phyloP scores from a whole-genome alignment of 2,329 filamentous ascomycete genomes.

The Colletotrichum sidae region DNA sequence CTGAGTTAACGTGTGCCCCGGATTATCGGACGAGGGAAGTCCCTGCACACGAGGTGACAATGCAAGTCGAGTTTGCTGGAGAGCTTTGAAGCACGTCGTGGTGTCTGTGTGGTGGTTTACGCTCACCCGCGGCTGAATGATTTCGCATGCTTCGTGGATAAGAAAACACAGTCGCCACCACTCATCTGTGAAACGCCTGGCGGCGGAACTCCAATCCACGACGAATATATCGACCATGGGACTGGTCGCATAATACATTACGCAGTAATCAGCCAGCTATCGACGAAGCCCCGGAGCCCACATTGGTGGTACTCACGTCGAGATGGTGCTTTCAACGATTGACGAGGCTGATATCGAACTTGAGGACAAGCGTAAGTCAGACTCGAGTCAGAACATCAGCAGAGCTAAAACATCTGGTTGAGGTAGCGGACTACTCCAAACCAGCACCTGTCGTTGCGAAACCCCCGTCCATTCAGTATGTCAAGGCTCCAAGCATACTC shows the following conservation, averaged over 20 bases:
- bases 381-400: neutral
- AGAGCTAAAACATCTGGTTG: neutral
- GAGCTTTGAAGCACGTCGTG: neutral
- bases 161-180: too few relatives aligned
- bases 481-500: neutral
- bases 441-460: conserved; percentile 1
- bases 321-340: conserved; percentile 17
- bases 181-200: too few relatives aligned
- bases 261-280: too few relatives aligned
- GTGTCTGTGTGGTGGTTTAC: too few relatives aligned
- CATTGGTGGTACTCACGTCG: neutral
- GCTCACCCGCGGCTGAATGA: neutral
- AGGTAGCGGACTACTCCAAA: neutral
- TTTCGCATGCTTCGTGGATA: neutral
- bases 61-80: conserved; percentile 18
- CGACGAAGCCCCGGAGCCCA: too few relatives aligned
- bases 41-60: conserved; percentile 3
- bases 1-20: neutral
- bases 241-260: too few relatives aligned
- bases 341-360: neutral
- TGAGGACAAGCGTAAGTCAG: conserved; percentile 7
- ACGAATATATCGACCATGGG: too few relatives aligned
- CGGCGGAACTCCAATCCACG: too few relatives aligned
- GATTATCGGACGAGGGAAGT: conserved; percentile 10
- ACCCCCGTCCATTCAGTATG: neutral